Percentiles rank a stretch among this genome's conserved stretches.
These are phyloP conservation scores for Piloderma croceum DNA, from an alignment of 768 basidiomycete genomes.

Conservation along the genomic window DNA sequence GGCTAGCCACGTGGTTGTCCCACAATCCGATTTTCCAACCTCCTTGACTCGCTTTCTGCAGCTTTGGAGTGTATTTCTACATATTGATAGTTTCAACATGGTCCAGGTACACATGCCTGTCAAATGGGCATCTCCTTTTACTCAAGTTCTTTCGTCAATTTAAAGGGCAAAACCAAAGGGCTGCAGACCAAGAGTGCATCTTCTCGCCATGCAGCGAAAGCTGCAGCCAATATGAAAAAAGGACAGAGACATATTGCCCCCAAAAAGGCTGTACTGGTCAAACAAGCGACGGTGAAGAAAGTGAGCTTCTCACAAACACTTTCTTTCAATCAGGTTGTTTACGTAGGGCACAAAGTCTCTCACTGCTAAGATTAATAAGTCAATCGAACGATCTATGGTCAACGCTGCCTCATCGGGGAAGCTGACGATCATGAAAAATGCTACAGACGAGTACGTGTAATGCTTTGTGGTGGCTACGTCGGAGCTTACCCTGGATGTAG, in stretches of 20 bases:
- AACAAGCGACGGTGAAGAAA: constrained; percentile 74
- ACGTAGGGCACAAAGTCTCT: constrained; percentile 47
- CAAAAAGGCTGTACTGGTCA: constrained; percentile 70
- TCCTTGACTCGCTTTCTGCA: too few species aligned
- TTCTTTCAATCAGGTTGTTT: neutral
- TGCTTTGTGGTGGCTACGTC: too few species aligned
- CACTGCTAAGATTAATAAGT: constrained; percentile 86
- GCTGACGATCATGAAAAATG: constrained; percentile 87
- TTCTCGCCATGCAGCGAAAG: constrained; percentile 56
- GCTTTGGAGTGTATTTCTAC: too few species aligned
- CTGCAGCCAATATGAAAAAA: constrained; percentile 70
- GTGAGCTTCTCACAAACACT: constrained; percentile 32
- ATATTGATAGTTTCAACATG: too few species aligned
- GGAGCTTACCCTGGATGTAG: too few species aligned
- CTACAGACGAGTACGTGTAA: constrained; percentile 32
- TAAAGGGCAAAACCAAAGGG: constrained; percentile 85
- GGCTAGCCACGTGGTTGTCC: neutral
- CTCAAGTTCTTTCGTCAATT: too few species aligned
- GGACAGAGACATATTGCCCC: constrained; percentile 75
- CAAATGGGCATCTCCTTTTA: too few species aligned
- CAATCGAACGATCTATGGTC: constrained; percentile 89
- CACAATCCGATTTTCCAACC: neutral
- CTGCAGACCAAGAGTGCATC: constrained; percentile 50
- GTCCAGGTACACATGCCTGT: too few species aligned
- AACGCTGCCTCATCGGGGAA: constrained; percentile 84